phyloP scores from a whole-genome alignment of 2,329 filamentous ascomycete species.

The Pestalotiopsis sp. region DNA sequence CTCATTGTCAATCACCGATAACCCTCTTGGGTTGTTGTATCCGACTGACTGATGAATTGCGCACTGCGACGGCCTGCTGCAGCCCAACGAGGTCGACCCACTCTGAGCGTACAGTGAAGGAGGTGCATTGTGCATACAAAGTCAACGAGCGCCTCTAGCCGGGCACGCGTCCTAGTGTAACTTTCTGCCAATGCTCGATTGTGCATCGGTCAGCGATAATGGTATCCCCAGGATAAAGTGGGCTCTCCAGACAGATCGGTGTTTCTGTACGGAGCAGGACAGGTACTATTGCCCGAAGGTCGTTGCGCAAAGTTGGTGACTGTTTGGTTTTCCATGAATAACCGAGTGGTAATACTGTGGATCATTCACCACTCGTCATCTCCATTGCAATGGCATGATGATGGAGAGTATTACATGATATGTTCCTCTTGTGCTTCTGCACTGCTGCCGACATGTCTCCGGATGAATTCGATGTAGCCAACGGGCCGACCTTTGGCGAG shows the following conservation, averaged over 20 bases:
- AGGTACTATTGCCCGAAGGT: not conserved
- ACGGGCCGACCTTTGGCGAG: slow-evolving; percentile 72
- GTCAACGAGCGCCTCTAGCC: not conserved
- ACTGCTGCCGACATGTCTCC: slow-evolving; percentile 43
- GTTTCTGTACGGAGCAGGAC: not conserved
- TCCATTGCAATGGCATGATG: slow-evolving; percentile 8
- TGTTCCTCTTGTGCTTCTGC: slow-evolving; percentile 23
- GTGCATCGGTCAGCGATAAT: not conserved
- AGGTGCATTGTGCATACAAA: not conserved
- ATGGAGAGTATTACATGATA: slow-evolving; percentile 13
- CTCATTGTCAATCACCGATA: not conserved
- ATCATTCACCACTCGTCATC: not conserved
- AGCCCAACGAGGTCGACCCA: not conserved
- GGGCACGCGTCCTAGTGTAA: not conserved
- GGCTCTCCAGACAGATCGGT: not conserved
- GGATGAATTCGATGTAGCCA: slow-evolving; percentile 72
- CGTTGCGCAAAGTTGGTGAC: not conserved
- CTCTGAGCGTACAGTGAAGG: not conserved
- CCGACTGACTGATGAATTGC: not conserved
- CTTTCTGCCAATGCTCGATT: not conserved
- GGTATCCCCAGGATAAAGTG: not conserved
- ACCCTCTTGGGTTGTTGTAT: not conserved
- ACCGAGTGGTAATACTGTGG: slow-evolving; percentile 3
- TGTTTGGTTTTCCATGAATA: slow-evolving; percentile 5
- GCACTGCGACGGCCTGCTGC: not conserved